Conservation (phyloP, 106 monocot genomes). For the Phalaenopsis equestris region DNA sequence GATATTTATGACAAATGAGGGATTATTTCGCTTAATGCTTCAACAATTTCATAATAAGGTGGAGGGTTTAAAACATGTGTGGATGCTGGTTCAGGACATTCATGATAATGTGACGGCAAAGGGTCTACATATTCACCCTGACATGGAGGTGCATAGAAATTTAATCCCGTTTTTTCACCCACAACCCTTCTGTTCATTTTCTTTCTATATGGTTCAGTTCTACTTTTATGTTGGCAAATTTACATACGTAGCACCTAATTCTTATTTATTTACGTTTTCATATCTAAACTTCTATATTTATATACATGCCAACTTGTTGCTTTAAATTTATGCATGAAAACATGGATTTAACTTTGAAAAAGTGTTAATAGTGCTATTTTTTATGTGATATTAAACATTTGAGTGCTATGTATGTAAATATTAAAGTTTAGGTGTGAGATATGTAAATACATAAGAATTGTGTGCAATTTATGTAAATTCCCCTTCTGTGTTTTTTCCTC, state of each 20-base stretch:
- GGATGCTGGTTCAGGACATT: conserved; percentile 52
- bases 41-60: conserved; percentile 49
- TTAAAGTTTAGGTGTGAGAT: too few species aligned
- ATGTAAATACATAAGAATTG: too few species aligned
- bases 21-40: conserved; percentile 31
- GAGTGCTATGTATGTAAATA: too few species aligned
- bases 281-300: too few species aligned
- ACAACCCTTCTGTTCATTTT: neutral
- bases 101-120: conserved; percentile 38
- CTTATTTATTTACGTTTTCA: too few species aligned
- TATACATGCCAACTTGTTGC: too few species aligned
- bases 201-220: neutral
- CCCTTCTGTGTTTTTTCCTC: neutral
- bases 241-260: too few species aligned
- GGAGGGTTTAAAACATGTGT: conserved; percentile 40
- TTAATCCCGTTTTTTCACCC: neutral
- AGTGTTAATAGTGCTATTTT: too few species aligned
- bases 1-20: conserved; percentile 45
- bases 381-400: too few species aligned
- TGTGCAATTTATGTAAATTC: too few species aligned
- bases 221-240: neutral
- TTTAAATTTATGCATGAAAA: too few species aligned
- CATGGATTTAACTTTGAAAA: too few species aligned
- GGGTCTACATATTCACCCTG: conserved; percentile 20
- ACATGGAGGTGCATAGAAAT: conserved; percentile 42